phyloP scores from a whole-genome alignment of 2,329 filamentous ascomycete species.

The Clarireedia hainanense region DNA sequence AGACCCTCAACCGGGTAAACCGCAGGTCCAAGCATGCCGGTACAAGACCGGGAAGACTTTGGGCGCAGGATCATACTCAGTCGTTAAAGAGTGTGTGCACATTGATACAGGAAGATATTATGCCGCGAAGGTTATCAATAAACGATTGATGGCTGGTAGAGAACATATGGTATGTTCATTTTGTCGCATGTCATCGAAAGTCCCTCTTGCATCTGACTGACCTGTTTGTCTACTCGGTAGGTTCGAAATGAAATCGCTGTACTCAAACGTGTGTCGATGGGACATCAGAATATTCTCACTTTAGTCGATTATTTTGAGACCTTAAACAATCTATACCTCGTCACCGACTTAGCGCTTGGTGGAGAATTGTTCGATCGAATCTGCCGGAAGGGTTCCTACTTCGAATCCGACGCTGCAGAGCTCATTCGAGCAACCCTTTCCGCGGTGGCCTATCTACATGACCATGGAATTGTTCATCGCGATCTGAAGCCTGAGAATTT shows the following conservation, averaged over 20 bases:
- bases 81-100: conserved; percentile 98
- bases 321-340: conserved; percentile 98
- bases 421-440: conserved; percentile 91
- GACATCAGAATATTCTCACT: conserved; percentile 95
- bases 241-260: conserved; percentile 97
- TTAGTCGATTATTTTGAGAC: conserved; percentile 99
- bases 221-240: conserved; percentile 36
- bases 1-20: conserved; percentile 13
- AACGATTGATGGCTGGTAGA: conserved; percentile 90
- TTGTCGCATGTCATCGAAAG: conserved; percentile 8
- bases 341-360: conserved; percentile 91
- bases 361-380: conserved; percentile 98
- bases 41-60: conserved; percentile 99
- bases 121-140: conserved; percentile 99
- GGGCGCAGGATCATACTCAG: conserved; percentile 92
- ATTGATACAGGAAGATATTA: conserved; percentile 97
- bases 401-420: conserved; percentile 92
- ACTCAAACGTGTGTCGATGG: conserved; percentile 96
- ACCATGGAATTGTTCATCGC: conserved; percentile 96
- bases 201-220: neutral
- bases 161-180: conserved; percentile 79
- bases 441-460: conserved; percentile 96
- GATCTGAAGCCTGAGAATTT: conserved; percentile 97
- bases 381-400: conserved; percentile 97
- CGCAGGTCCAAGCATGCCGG: conserved; percentile 74